These are phyloP conservation scores for Ophiostoma tasmaniense DNA, from an alignment of 2,329 filamentous ascomycete species.

Conservation along the genomic window DNA sequence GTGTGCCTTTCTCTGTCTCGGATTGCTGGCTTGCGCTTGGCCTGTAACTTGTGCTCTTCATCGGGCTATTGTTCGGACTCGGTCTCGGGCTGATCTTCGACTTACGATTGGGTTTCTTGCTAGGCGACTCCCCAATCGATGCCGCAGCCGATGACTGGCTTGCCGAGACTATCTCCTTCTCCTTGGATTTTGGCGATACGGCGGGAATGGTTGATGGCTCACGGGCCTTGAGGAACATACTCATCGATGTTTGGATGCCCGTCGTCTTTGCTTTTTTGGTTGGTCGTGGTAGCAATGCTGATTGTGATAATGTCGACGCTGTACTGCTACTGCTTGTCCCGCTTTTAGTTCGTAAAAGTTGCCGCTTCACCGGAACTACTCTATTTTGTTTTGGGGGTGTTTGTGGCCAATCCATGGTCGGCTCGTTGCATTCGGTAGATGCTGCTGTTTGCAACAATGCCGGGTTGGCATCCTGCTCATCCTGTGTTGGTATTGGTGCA, in stretches of 20 bases:
- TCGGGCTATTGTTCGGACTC: neutral
- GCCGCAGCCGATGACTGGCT: neutral
- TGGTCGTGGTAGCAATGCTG: neutral
- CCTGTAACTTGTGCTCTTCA: neutral
- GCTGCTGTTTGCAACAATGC: neutral
- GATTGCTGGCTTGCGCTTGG: neutral
- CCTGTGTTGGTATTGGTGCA: neutral
- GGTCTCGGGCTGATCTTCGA: neutral
- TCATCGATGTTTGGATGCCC: constrained; percentile 19
- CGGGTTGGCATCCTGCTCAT: neutral
- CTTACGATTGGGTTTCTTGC: too few relatives aligned
- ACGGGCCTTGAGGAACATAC: constrained; percentile 16
- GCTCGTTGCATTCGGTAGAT: neutral
- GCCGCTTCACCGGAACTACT: neutral
- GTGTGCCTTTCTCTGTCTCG: neutral
- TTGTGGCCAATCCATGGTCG: neutral
- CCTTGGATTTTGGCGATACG: neutral
- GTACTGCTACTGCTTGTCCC: neutral
- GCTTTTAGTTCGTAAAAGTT: constrained; percentile 7
- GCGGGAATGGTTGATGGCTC: neutral
- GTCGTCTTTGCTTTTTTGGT: constrained; percentile 16
- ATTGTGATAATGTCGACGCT: neutral
- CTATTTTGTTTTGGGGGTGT: neutral
- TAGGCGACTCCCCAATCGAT: neutral
- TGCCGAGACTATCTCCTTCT: neutral